A percentile compares a stretch with the other conserved stretches of the same genome.
Evolutionary conservation across 1,284 basidiomycete genomes (phyloP).

Genomic region (Rhizopogon parksii): DNA sequence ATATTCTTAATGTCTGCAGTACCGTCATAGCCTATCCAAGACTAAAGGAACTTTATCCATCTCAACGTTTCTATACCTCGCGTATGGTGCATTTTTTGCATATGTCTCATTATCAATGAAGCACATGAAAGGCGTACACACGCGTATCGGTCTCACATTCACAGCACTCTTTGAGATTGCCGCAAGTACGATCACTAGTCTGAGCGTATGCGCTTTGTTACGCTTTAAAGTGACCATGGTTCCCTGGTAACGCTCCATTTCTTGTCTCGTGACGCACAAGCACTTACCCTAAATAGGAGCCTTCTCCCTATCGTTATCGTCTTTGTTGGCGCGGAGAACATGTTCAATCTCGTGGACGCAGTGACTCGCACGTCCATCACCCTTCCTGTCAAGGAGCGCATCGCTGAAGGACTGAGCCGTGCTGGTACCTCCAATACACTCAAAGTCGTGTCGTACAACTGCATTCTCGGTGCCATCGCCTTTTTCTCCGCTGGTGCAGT

Average conservation of each 20-base stretch:
- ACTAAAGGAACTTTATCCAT: conserved; percentile 49
- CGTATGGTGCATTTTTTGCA: conserved; percentile 74
- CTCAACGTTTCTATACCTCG: conserved; percentile 67
- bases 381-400: conserved; percentile 86
- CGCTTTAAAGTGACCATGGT: conserved; percentile 84
- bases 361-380: conserved; percentile 87
- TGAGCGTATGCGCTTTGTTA: conserved; percentile 83
- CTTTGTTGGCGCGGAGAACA: conserved; percentile 95
- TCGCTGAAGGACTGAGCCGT: conserved; percentile 81
- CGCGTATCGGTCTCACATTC: conserved; percentile 85
- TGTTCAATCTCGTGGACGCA: conserved; percentile 90
- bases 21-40: conserved; percentile 39
- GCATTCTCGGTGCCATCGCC: conserved; percentile 75
- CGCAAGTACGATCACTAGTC: conserved; percentile 88
- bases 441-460: conserved; percentile 85
- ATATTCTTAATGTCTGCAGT: conserved; percentile 32
- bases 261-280: conserved; percentile 4
- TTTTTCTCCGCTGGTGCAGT: conserved; percentile 77
- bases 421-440: conserved; percentile 89
- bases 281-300: conserved; percentile 43
- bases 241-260: conserved; percentile 54
- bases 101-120: conserved; percentile 78
- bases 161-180: conserved; percentile 89
- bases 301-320: conserved; percentile 90
- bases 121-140: conserved; percentile 82